phyloP scores from a whole-genome alignment of 768 basidiomycete species.

The Boletus rex-veris region DNA sequence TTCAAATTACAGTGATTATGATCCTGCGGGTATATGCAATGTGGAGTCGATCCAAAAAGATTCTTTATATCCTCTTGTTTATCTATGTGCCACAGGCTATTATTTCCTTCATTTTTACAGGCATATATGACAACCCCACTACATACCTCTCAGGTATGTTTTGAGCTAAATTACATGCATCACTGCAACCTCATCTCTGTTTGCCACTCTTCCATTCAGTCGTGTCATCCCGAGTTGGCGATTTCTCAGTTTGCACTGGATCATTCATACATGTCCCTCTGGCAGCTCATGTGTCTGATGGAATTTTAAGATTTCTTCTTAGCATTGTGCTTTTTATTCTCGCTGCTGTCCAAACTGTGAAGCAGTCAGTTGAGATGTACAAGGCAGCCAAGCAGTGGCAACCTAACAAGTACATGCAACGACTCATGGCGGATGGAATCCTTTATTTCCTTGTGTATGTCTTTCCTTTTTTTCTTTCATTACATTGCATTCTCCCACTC shows the following conservation, averaged over 20 bases:
- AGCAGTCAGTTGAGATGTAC: conserved; percentile 1
- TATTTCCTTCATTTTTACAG: neutral
- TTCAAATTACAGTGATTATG: conserved; percentile 9
- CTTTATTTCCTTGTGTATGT: conserved; percentile 11
- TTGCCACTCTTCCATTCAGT: neutral
- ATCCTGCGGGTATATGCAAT: conserved; percentile 13
- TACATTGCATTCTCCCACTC: neutral
- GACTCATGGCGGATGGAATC: neutral
- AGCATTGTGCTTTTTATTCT: neutral
- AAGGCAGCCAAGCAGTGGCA: neutral
- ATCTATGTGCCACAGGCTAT: conserved; percentile 1
- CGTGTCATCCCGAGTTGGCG: neutral
- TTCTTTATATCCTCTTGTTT: conserved; percentile 1
- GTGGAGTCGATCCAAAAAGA: conserved; percentile 7
- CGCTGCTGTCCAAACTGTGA: neutral
- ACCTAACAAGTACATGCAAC: neutral
- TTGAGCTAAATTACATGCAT: neutral
- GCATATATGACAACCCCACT: conserved; percentile 5
- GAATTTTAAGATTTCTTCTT: neutral
- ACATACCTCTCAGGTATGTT: conserved; percentile 4
- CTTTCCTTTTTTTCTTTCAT: conserved; percentile 16
- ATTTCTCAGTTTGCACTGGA: neutral
- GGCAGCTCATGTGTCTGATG: neutral
- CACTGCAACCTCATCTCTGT: neutral
- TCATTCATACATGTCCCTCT: neutral